Base-by-base conservation (phyloP, 106 monocot genomes). In the Posidonia australis region DNA sequence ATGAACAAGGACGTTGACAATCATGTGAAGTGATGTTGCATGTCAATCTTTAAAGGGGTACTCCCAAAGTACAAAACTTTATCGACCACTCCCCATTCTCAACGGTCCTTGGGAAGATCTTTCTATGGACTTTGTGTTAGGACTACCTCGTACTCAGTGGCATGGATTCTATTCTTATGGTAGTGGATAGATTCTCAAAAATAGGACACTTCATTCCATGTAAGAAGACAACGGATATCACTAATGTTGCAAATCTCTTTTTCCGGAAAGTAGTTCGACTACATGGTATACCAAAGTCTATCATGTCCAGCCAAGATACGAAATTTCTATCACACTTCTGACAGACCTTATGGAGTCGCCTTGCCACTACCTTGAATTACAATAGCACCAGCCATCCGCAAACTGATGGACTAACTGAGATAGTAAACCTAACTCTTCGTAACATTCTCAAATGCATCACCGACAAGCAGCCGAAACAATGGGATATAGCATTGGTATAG, bases 91-190 rank as follows among this genome's bases (percentile, higher is more conserved):
- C 6, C 16, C 36, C 0, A 9, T 57, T 25, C 55, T 63, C 2
- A 9, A n/a, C 0, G 3, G 5, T 0, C 36, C 64, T 18, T 76
- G 63, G 63, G 25, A 58, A 6, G 64, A 46, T 25, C 0, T 64
- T 0, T 36, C 13, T 1, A 69, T 69, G 55, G 76, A 57, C 16
- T 69, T 76, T 46, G 46, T 62, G 1, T 4, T 63, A 0, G 68
- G 56, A 0, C 10, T 69, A 13, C 68, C 69, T 4, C 54, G 22
- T 10, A 69, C 68, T 6, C 0, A 0, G 46, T 0, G 13, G 45
- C 1, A 27, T 21, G 22, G 53, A 63, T 10, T 80, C 57, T 1
- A 57, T 57, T 28, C 24, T 57, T 16, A 1, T 57, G 5, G 28
- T 57, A 1, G 57, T 57, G 10, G 57, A 57, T 57, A 24, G 57